Evolutionary conservation across 73 alveolate species (phyloP).

Genomic region (Tetrahymena malaccensis): DNA sequence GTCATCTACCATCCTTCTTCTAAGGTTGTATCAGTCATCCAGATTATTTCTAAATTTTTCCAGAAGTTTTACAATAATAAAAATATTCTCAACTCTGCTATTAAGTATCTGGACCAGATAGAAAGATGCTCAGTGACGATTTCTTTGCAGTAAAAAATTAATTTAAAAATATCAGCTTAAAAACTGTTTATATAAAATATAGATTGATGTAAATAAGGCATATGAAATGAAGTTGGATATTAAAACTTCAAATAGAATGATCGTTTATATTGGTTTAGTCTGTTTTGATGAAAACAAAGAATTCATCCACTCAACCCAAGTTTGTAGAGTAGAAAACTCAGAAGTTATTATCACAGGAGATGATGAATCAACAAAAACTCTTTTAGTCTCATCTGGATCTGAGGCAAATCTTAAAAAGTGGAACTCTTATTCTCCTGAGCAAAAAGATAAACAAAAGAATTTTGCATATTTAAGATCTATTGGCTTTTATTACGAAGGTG

Average conservation of each 20-base stretch:
- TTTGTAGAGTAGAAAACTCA: background rate
- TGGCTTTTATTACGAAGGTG: background rate
- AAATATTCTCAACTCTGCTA: background rate
- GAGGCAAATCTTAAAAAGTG: background rate
- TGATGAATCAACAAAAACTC: background rate
- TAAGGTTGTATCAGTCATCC: background rate
- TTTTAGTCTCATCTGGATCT: background rate
- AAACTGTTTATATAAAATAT: background rate
- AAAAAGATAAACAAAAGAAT: background rate
- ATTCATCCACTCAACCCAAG: background rate
- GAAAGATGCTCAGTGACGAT: background rate
- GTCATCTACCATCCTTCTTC: background rate
- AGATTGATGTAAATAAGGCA: background rate
- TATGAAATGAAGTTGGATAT: background rate
- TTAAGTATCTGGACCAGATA: background rate
- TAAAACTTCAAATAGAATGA: background rate
- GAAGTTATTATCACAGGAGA: background rate
- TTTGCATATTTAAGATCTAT: background rate
- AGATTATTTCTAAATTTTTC: background rate
- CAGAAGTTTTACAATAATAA: background rate
- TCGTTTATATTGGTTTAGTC: background rate
- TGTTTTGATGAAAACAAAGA: background rate
- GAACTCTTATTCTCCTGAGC: background rate
- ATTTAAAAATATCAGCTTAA: background rate
- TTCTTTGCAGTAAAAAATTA: background rate